Percentiles rank a stretch among this genome's conserved stretches.
Evolutionary conservation across 371 early-diverging fungal genomes (phyloP).

Genomic region (Rhizomucor miehei): DNA sequence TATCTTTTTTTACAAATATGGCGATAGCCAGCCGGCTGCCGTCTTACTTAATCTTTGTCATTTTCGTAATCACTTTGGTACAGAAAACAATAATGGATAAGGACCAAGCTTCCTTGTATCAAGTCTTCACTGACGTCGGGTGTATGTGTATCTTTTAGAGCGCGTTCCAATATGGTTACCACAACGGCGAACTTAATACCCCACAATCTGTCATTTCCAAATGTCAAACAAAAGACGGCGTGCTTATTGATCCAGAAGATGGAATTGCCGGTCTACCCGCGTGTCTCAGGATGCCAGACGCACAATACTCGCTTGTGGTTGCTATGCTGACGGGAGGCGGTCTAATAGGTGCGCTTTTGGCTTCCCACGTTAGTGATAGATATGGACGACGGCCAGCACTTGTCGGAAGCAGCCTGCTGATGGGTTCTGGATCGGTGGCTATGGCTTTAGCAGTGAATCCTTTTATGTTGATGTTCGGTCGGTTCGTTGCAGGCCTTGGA

Average conservation of each 20-base stretch:
- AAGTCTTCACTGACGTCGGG: neutral
- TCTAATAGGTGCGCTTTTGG: conserved; percentile 75
- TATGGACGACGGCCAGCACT: conserved; percentile 76
- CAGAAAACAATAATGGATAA: neutral
- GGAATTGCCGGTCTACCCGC: conserved; percentile 43
- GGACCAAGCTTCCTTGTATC: neutral
- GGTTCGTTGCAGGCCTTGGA: conserved; percentile 85
- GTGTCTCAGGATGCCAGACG: conserved; percentile 83
- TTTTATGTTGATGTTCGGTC: conserved; percentile 61
- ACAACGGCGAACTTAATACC: conserved; percentile 80
- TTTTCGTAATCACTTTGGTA: conserved; percentile 39
- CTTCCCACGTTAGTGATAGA: conserved; percentile 65
- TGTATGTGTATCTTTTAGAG: conserved; percentile 19
- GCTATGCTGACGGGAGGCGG: conserved; percentile 80
- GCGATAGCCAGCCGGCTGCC: conserved; percentile 17
- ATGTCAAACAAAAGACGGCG: conserved; percentile 34
- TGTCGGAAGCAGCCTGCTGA: conserved; percentile 60
- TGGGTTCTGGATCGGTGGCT: conserved; percentile 61
- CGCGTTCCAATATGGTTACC: conserved; percentile 82
- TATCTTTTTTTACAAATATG: neutral
- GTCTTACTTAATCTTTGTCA: conserved; percentile 35
- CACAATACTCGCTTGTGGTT: conserved; percentile 67
- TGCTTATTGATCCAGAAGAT: conserved; percentile 12
- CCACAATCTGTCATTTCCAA: conserved; percentile 69
- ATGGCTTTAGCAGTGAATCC: conserved; percentile 60